Evolutionary conservation across 768 basidiomycete genomes (phyloP).

Genomic region (Mycena vulgaris): DNA sequence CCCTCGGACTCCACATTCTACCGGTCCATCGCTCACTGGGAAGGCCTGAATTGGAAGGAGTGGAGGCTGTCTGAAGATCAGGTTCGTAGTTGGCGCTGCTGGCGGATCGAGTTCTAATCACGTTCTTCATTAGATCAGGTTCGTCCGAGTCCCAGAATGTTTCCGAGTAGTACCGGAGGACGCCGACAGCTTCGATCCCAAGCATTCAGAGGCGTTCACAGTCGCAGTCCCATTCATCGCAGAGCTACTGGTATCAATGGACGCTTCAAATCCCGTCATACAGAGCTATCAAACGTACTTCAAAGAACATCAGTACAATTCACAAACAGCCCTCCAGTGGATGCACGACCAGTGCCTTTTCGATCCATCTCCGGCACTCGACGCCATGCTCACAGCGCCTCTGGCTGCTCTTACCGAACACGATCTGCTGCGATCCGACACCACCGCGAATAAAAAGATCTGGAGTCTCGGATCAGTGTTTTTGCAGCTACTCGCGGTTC

Average conservation of each 20-base stretch:
- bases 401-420: not conserved
- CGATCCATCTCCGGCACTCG: not conserved
- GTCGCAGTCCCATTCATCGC: not conserved
- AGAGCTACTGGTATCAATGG: not conserved
- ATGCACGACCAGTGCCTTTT: not conserved
- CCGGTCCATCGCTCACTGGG: not conserved
- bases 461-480: not conserved
- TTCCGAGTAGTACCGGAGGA: too few species aligned
- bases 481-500: constrained; percentile 12
- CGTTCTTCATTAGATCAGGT: too few species aligned
- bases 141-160: too few species aligned
- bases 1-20: not conserved
- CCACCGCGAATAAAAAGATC: not conserved
- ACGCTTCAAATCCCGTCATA: not conserved
- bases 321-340: not conserved
- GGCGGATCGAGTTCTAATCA: not conserved
- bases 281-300: not conserved
- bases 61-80: not conserved
- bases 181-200: too few species aligned
- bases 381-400: not conserved
- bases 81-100: not conserved
- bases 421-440: not conserved
- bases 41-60: not conserved
- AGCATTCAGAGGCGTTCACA: not conserved
- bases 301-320: not conserved